Base-by-base conservation (phyloP, 345 rosid species). In the Orychophragmus violaceus region DNA sequence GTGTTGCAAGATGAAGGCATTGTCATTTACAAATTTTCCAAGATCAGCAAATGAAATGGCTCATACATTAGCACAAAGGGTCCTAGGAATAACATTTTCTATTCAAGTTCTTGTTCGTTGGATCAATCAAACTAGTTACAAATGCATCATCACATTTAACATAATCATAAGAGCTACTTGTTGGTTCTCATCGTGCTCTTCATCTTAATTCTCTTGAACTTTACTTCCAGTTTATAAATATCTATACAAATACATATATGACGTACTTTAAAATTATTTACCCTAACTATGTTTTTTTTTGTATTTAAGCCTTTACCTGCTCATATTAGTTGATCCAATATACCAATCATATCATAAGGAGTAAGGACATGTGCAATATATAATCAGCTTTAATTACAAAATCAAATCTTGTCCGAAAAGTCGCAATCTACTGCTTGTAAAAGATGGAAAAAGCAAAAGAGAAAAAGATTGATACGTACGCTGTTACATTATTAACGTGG, bases 391-490 rank as follows among this genome's bases (percentile, higher is more conserved):
- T 17, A n/a, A 69, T 30, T 23, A 42, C 16, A 17, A 33, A 44
- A 45, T 33, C 22, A 71, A 27, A 56, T 63, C 57, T 46, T 33
- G 51, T 54, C 63, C 36, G n/a, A 64, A 55, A 63, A 33, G 64
- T 71, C 64, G 42, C 50, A 45, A 25, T 63, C 52, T 55, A 35
- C 51, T 55, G 70, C 33, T 35, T 9, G 52, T 46, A 64, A 46
- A 56, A 46, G 76, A 63, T 63, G 29, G 30, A 6, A 19, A 48
- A 63, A 24, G 33, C 16, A 59, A 52, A 30, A 62, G 22, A 53
- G 24, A 64, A 41, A 50, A 54, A 54, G 39, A 62, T 35, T 45
- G 64, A 71, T 27, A 11, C 62, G 49, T 33, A 25, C 39, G 49
- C 13, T 54, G 30, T 49, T 35, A 54, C n/a, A 49, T 30, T 70